phyloP scores from a whole-genome alignment of 495 filamentous ascomycete genomes.

The Penicilliopsis zonata region DNA sequence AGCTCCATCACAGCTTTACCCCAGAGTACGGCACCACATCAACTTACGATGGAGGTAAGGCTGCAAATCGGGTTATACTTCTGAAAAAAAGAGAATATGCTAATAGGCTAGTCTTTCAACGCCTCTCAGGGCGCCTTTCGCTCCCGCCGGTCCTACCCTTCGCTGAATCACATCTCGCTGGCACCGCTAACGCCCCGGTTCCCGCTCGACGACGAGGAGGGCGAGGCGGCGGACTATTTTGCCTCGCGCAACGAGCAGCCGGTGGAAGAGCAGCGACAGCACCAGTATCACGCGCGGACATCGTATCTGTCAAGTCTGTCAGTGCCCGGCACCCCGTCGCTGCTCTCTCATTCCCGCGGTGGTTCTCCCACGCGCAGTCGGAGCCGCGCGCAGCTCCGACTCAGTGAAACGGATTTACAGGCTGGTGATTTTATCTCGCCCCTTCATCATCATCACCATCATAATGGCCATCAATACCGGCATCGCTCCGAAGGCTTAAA shows the following conservation, averaged over 20 bases:
- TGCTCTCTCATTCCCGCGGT: conserved; percentile 38
- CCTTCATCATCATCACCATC: conserved; percentile 8
- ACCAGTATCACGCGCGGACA: conserved; percentile 13
- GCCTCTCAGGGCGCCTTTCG: conserved; percentile 19
- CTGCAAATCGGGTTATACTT: not conserved
- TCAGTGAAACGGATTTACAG: conserved; percentile 27
- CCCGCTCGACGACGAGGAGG: conserved; percentile 42
- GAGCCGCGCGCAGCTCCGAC: conserved; percentile 19
- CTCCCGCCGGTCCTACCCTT: conserved; percentile 34
- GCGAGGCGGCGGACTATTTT: conserved; percentile 21
- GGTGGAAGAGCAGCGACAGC: not conserved
- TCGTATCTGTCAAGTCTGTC: conserved; percentile 34
- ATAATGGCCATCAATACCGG: conserved; percentile 2
- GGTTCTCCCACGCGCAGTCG: conserved; percentile 28
- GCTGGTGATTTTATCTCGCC: conserved; percentile 12
- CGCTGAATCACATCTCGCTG: conserved; percentile 39
- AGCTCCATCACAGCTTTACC: no score
- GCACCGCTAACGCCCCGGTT: conserved; percentile 56
- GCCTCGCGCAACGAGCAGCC: conserved; percentile 7
- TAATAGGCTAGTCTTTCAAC: conserved; percentile 6
- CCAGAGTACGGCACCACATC: no score
- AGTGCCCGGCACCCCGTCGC: conserved; percentile 31
- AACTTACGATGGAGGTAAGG: conserved; percentile 15
- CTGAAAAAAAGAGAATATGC: not conserved
- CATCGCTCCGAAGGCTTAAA: conserved; percentile 1